A percentile compares a stretch with the other conserved stretches of the same genome.
Evolutionary conservation across 192 early-diverging fungal species (phyloP).

Genomic region (Coemansia umbellata): DNA sequence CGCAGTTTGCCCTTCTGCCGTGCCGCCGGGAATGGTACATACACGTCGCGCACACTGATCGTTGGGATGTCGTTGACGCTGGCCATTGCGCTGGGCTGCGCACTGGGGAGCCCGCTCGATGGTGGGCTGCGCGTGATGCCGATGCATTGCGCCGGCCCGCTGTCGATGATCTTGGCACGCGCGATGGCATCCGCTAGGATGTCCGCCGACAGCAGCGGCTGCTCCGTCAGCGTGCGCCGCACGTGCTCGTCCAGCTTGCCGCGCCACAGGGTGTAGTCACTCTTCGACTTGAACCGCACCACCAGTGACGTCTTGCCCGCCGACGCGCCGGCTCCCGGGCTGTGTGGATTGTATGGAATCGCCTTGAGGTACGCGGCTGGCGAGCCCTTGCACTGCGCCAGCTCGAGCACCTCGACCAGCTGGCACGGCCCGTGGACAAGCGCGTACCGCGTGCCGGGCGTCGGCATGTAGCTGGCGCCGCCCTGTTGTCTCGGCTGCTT

Average conservation of each 20-base stretch:
- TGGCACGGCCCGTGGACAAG: constrained; percentile 29
- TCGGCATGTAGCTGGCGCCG: constrained; percentile 11
- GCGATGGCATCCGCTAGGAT: constrained; percentile 40
- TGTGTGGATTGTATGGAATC: constrained; percentile 11
- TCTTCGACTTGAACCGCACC: constrained; percentile 35
- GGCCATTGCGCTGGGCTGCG: constrained; percentile 9
- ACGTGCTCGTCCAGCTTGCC: constrained; percentile 39
- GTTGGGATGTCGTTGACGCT: constrained; percentile 37
- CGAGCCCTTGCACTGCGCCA: constrained; percentile 40
- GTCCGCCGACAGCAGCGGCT: constrained; percentile 35
- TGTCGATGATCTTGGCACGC: constrained; percentile 31
- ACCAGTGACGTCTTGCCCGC: constrained; percentile 24
- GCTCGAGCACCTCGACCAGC: constrained; percentile 40
- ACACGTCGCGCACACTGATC: constrained; percentile 48
- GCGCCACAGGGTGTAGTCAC: constrained; percentile 35
- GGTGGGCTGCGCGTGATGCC: constrained; percentile 26
- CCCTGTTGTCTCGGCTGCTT: too few relatives aligned
- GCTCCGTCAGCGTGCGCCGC: constrained; percentile 18
- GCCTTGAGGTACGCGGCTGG: constrained; percentile 28
- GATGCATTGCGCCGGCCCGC: constrained; percentile 10
- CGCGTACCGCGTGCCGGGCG: constrained; percentile 12
- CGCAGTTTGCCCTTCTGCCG: constrained; percentile 39
- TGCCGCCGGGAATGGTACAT: constrained; percentile 36
- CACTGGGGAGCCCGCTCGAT: constrained; percentile 18
- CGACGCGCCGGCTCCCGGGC: not conserved